Base-by-base conservation (phyloP, 169 alveolate species). In the Perkinsus marinus region DNA sequence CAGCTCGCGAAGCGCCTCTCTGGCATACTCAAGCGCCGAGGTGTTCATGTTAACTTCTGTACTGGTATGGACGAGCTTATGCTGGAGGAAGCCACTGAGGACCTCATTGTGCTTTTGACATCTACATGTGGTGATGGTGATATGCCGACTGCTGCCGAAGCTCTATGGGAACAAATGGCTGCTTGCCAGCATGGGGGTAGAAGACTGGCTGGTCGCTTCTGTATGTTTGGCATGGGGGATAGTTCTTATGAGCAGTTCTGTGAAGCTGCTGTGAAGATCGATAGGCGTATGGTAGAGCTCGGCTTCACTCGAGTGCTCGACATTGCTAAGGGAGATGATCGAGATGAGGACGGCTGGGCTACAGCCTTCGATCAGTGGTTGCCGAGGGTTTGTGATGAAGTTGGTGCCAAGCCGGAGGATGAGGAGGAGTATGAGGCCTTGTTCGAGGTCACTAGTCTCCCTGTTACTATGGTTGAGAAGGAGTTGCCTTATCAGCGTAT, bases 171-270 rank as follows among this genome's bases (percentile, higher is more conserved):
- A 36, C 36, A 19, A 26, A 37, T 89, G 57, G 0, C 43, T 37
- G 91, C 39, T 38, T 6, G 16, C 3, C 79, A 2, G 26, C 3
- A 57, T n/a, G n/a, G n/a, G 79, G 22, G 22, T 13, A 57, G 22
- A 30, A 26, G 3, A 2, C 79, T 57, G 9, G 79, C 36, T 57
- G 79, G 79, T 19, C 26, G 79, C 7, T 57, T 57, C 79, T 57
- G 79, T 57, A 57, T 94, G 43, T 94, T 94, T 90, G 96, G 96
- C 43, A 92, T 94, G 38, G 96, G 96, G n/a, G 96, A 94, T 46
- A 91, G 94, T 43, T 93, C 93, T 92, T 94, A 94, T 46, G 95
- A 91, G 39, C 92, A 91, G 90, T 94, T 94, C 93, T 92, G 93
- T 79, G 94, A 94, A 90, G 95, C 96, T 7, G 96, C 96, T 90